Base-by-base conservation (phyloP, 176 grass and related monocot species). In the Areca catechu region DNA sequence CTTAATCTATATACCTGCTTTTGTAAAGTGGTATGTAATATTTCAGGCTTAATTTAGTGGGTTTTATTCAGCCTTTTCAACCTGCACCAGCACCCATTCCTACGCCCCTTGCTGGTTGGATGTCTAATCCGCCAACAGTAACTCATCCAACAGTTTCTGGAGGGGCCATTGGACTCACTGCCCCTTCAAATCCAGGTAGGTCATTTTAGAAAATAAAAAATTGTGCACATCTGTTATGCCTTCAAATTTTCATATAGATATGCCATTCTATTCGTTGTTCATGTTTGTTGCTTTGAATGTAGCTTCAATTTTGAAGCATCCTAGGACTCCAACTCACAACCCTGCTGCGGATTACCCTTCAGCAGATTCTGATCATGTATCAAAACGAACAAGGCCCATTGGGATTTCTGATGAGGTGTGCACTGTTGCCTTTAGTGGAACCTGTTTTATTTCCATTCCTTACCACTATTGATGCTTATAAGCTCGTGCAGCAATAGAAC, bases 231-330 rank as follows among this genome's bases (percentile, higher is more conserved):
- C n/a, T 4, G 51, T 54, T 50, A 60, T 61, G 23, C 0, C 19
- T 53, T 12, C 14, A 62, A 43, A 43, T 43, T 43, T 43, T 43
- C 2, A 14, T 43, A 12, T 14, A 12, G 34, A 43, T 43, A 43
- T 43, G 6, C 14, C 12, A 1, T 9, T 34, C 34, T 43, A 12
- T 43, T 43, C 34, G 0, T 0, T 1, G 34, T 43, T 43, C 9
- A 43, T 43, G 34, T 19, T 5, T n/a, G 18, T 4, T 61, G 60
- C 71, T 12, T 71, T 70, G 49, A 43, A 43, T 43, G 34, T 61
- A 90, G 93, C 73, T 63, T 73, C 88, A 49, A 80, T 93, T 47
- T 85, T 98, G 76, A 98, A 98, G 73, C 89, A 89, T 77, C 89
- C 89, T 64, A 85, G 88, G 60, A 82, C 94, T 58, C 76, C 91